Base-by-base conservation (phyloP, 371 early-diverging fungal genomes). In the Cokeromyces recurvatus region DNA sequence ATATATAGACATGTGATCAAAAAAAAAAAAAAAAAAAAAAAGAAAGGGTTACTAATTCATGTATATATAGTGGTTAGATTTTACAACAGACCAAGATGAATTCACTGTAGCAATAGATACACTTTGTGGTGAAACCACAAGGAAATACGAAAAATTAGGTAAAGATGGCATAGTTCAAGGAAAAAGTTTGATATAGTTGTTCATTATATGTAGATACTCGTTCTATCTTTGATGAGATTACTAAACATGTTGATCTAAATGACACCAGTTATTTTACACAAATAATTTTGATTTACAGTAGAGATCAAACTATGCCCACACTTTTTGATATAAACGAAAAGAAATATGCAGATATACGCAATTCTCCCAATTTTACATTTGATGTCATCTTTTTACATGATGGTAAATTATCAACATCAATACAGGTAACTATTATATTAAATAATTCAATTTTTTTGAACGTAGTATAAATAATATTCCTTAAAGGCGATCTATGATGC, bases 371-470 rank as follows among this genome's bases (percentile, higher is more conserved):
- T 17, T 42, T 53, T 31, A 37, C 37, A 12, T 3, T 53, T 14
- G 54, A 53, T 38, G 27, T 53, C 1, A 1, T 53, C 1, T 47
- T 43, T 38, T 24, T 53, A 4, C 54, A 53, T 23, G 23, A 43
- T 12, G 20, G 6, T 32, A 8, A 5, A 32, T 10, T 16, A 21
- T 12, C 15, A 12, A 11, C 8, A 31, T 22, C 32, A 32, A 34
- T 17, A 4, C n/a, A 34, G 4, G 4, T n/a, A 27, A n/a, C n/a
- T n/a, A n/a, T n/a, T n/a, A n/a, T n/a, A n/a, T n/a, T n/a, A n/a
- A n/a, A n/a, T n/a, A n/a, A n/a, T n/a, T n/a, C n/a, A n/a, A n/a
- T n/a, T n/a, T n/a, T n/a, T n/a, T n/a, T n/a, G n/a, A n/a, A n/a
- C n/a, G n/a, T n/a, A n/a, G n/a, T 27, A 27, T 27, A 27, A 27